Conservation (phyloP, 768 basidiomycete species). For the Rhodotorula graminis region DNA sequence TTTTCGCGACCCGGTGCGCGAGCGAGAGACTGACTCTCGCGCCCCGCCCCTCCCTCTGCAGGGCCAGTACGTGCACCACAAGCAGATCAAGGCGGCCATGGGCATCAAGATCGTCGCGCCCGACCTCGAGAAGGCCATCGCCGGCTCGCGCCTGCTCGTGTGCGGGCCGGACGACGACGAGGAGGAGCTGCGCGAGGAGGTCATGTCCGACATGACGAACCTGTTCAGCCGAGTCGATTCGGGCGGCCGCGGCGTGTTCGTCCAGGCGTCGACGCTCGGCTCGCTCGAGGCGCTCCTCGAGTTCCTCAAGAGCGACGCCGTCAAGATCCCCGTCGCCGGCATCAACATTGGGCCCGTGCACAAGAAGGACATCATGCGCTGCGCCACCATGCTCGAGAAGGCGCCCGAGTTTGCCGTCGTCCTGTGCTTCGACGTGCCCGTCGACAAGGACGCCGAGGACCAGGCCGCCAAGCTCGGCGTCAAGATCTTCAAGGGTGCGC, state of each 20-base stretch:
- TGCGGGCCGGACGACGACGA: constrained; percentile 94
- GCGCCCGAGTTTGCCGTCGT: constrained; percentile 92
- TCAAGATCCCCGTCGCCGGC: constrained; percentile 85
- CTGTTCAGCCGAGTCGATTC: constrained; percentile 87
- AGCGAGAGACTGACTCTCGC: not conserved
- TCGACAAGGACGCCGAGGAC: constrained; percentile 88
- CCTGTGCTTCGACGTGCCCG: constrained; percentile 89
- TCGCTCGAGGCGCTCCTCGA: constrained; percentile 94
- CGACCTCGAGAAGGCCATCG: constrained; percentile 95
- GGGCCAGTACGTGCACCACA: constrained; percentile 83
- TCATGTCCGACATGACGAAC: constrained; percentile 91
- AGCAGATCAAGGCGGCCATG: constrained; percentile 91
- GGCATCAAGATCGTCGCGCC: constrained; percentile 93
- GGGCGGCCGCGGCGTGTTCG: constrained; percentile 92
- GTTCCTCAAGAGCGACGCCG: constrained; percentile 56
- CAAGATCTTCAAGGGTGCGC: constrained; percentile 80
- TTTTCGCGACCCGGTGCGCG: not conserved
- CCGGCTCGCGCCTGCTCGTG: constrained; percentile 88
- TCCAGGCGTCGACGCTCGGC: constrained; percentile 93
- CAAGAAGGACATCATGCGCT: constrained; percentile 88
- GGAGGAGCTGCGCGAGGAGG: constrained; percentile 85
- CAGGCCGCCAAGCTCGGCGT: constrained; percentile 92
- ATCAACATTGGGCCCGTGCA: constrained; percentile 97
- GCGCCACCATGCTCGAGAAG: constrained; percentile 89
- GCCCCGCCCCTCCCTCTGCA: not conserved